Evolutionary conservation across 257 asterid genomes (phyloP), one percentile per base, ranked within the genome.

Genomic region (Sherardia arvensis): DNA sequence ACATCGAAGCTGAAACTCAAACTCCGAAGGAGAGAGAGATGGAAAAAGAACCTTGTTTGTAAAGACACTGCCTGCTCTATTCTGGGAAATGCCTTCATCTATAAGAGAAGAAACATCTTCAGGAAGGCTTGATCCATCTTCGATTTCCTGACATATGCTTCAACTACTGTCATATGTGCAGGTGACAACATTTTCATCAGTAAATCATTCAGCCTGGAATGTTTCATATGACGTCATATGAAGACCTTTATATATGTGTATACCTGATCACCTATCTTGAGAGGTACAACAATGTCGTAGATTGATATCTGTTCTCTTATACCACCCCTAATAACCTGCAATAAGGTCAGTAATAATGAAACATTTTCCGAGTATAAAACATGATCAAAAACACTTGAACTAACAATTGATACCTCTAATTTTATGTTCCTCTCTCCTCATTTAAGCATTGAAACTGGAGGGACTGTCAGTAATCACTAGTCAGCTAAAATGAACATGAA

Each of bases 211-310:
- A 40, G 68, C 62, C 59, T 53, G 26, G n/a, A n/a, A n/a, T n/a
- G n/a, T n/a, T n/a, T n/a, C n/a, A n/a, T n/a, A n/a, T n/a, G n/a
- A n/a, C 11, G 10, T 53, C 60, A 36, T 56, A 69, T 43, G 63
- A 76, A 27, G 32, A 48, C 8, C 7, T 34, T n/a, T n/a, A n/a
- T n/a, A n/a, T n/a, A n/a, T 12, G 14, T 38, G 20, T 15, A 73
- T 59, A 89, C 99, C 96, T 89, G 97, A 73, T 89, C 97, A 20
- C 97, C 99, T 69, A 92, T 89, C 80, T 84, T 87, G 77, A 92
- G 91, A 61, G 96, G 97, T 75, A 92, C 58, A 70, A 92, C 99
- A 74, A 92, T 74, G 57, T 87, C 94, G 56, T 89, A 89, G 78
- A 92, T 89, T 40, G 99, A 92, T 62, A 89, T 67, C 77, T 74